Evolutionary conservation across 768 basidiomycete genomes (phyloP).

Genomic region (Naganishia kalamii): DNA sequence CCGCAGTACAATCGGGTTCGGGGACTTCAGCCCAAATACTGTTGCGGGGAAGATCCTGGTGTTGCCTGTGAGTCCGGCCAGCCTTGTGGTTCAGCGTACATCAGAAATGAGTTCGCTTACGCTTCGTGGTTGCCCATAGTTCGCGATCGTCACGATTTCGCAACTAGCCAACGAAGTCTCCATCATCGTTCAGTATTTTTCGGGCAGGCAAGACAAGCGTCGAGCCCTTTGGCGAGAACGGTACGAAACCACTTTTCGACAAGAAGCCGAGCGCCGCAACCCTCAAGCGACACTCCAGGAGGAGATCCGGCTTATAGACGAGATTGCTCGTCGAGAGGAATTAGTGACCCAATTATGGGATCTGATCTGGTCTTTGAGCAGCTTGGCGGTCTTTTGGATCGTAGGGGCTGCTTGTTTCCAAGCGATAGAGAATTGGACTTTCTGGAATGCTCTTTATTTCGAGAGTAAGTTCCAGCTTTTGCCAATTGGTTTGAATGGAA

Average conservation of each 20-base stretch:
- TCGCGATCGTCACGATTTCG: slow-evolving; percentile 44
- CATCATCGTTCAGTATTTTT: slow-evolving; percentile 41
- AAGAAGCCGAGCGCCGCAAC: slow-evolving; percentile 28
- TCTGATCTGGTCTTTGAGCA: slow-evolving; percentile 34
- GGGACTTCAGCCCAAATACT: slow-evolving; percentile 27
- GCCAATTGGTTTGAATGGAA: slow-evolving; percentile 24
- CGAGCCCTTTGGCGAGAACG: slow-evolving; percentile 34
- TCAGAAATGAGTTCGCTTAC: neutral
- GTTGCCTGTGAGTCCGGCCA: slow-evolving; percentile 11
- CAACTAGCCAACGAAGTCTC: slow-evolving; percentile 43
- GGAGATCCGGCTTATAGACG: slow-evolving; percentile 44
- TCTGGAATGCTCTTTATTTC: slow-evolving; percentile 41
- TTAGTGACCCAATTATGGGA: slow-evolving; percentile 40
- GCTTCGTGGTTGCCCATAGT: slow-evolving; percentile 19
- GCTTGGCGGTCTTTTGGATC: slow-evolving; percentile 44
- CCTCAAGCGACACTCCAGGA: slow-evolving; percentile 36
- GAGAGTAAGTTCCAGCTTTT: slow-evolving; percentile 35
- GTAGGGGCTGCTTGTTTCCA: slow-evolving; percentile 44
- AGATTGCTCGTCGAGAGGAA: slow-evolving; percentile 42
- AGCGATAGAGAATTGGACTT: slow-evolving; percentile 45
- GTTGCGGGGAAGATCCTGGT: slow-evolving; percentile 36
- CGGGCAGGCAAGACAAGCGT: slow-evolving; percentile 29
- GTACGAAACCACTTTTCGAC: slow-evolving; percentile 36
- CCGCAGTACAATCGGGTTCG: slow-evolving; percentile 21
- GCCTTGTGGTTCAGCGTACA: neutral